phyloP scores from a whole-genome alignment of 1,284 basidiomycete genomes.

The Cutaneotrichosporon daszewskae region DNA sequence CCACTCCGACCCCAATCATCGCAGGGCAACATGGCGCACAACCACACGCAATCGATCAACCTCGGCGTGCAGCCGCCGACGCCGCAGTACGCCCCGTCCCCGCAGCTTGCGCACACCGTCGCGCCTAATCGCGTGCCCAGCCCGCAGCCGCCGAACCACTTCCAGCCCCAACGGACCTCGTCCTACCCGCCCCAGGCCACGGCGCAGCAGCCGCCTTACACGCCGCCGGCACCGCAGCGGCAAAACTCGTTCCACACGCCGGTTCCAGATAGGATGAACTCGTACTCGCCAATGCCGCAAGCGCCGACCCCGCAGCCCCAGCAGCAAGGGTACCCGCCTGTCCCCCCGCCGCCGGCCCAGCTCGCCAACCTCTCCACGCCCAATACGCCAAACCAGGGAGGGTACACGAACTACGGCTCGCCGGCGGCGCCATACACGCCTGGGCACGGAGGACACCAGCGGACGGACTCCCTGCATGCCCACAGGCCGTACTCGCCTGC shows the following conservation, averaged over 20 bases:
- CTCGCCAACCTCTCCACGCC: too few relatives aligned
- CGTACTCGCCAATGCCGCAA: not conserved
- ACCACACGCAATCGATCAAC: slow-evolving; percentile 4
- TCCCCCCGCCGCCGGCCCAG: too few relatives aligned
- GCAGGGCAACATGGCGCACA: not conserved
- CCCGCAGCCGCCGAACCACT: slow-evolving; percentile 2
- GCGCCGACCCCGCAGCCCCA: slow-evolving; percentile 1
- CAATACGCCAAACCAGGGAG: not conserved
- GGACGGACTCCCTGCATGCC: not conserved
- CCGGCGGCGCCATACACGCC: slow-evolving; percentile 2
- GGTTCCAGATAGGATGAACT: not conserved
- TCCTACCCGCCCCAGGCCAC: not conserved
- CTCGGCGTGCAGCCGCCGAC: not conserved
- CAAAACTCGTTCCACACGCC: not conserved
- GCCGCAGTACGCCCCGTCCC: not conserved
- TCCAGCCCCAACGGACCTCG: not conserved
- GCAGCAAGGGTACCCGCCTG: not conserved
- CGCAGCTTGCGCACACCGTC: slow-evolving; percentile 1
- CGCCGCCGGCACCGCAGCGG: not conserved
- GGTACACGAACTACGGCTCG: not conserved
- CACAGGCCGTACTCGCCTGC: not conserved
- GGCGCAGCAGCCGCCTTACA: slow-evolving; percentile 2
- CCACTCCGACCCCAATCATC: not conserved
- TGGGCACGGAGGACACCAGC: slow-evolving; percentile 2
- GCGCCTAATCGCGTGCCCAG: slow-evolving; percentile 2